Percentiles rank a stretch among this genome's conserved stretches.
Conservation (phyloP, 805 yeast species). For the Barnettozyma populi region DNA sequence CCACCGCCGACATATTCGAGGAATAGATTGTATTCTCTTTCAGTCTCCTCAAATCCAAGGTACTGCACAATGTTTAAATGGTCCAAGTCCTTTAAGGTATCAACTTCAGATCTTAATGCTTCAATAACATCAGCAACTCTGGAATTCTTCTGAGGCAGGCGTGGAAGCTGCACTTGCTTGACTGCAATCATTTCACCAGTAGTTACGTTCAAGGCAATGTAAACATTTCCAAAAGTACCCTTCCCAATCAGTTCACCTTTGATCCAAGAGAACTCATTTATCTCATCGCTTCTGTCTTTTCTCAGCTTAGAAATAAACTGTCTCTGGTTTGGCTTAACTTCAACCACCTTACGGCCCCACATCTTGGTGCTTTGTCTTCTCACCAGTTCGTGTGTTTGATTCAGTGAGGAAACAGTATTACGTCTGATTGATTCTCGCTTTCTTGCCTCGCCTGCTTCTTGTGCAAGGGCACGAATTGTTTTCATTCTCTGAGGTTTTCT, state of each 20-base stretch:
- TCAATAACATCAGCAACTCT: conserved; percentile 61
- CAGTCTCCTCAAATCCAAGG: conserved; percentile 79
- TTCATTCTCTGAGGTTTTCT: conserved; percentile 62
- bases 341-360: conserved; percentile 96
- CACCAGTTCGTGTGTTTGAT: conserved; percentile 33
- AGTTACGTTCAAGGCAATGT: conserved; percentile 85
- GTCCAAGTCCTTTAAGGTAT: conserved; percentile 88
- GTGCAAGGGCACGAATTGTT: conserved; percentile 88
- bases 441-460: conserved; percentile 74
- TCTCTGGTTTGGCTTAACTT: conserved; percentile 70
- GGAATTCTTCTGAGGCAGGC: conserved; percentile 32
- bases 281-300: conserved; percentile 54
- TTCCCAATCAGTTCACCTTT: conserved; percentile 95
- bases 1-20: conserved; percentile 98
- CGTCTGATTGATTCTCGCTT: conserved; percentile 29
- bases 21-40: conserved; percentile 75
- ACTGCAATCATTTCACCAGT: conserved; percentile 99
- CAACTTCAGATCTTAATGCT: conserved; percentile 85
- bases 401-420: conserved; percentile 9
- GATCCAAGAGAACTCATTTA: conserved; percentile 92
- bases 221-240: conserved; percentile 95
- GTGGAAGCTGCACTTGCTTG: conserved; percentile 78
- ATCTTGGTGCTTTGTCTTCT: conserved; percentile 83
- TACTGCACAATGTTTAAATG: conserved; percentile 95
- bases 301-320: conserved; percentile 58